Evolutionary conservation across 208 protist genomes (phyloP).

Genomic region (Trypanosoma lewisi): DNA sequence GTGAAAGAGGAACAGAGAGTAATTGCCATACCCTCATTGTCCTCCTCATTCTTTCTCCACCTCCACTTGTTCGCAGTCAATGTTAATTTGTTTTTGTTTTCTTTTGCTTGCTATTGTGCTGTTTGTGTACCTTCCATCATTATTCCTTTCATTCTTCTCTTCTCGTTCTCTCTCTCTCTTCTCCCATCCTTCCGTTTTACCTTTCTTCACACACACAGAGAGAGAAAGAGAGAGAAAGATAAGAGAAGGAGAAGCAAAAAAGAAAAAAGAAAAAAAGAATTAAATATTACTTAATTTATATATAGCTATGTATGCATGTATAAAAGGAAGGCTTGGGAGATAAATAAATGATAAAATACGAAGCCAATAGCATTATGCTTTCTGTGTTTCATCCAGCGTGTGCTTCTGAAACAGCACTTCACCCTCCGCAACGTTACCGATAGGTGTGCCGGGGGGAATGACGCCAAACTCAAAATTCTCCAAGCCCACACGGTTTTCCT

Average conservation of each 20-base stretch:
- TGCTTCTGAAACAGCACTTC: conserved; percentile 78
- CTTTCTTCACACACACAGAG: background rate
- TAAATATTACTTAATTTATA: background rate
- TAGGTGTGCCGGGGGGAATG: conserved; percentile 53
- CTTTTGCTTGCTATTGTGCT: background rate
- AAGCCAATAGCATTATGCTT: conserved; percentile 11
- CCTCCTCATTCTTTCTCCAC: background rate
- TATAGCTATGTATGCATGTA: background rate
- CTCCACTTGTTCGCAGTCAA: background rate
- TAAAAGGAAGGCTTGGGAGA: background rate
- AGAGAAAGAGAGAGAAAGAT: too few species aligned
- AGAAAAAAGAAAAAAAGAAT: background rate
- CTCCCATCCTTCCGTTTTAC: conserved; percentile 7
- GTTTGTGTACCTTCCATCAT: conserved; percentile 7
- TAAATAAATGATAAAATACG: conserved; percentile 13
- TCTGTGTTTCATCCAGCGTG: conserved; percentile 28
- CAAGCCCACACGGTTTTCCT: conserved; percentile 43
- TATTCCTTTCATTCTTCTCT: conserved; percentile 8
- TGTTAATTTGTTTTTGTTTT: conserved; percentile 7
- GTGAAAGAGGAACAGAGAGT: too few species aligned
- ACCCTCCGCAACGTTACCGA: conserved; percentile 47
- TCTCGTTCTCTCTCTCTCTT: conserved; percentile 15
- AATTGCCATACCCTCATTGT: too few species aligned
- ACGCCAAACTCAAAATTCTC: conserved; percentile 66
- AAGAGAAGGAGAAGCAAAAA: background rate